Base-by-base conservation (phyloP, 2,329 filamentous ascomycete genomes). In the Phialemoniopsis sp. region DNA sequence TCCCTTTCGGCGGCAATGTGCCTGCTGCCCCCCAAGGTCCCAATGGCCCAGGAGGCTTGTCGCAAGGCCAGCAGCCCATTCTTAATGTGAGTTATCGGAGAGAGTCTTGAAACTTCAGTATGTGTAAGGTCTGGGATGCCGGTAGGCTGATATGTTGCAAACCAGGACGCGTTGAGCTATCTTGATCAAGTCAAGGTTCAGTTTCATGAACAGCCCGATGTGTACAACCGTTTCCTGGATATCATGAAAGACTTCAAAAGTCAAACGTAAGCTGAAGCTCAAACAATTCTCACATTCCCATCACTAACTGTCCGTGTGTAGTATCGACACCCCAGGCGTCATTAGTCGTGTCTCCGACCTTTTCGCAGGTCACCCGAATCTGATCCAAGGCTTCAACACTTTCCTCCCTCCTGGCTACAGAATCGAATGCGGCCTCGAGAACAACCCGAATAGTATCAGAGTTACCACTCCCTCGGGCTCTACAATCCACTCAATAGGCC, bases 161-260 rank as follows among this genome's bases (percentile, higher is more conserved):
- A 26, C 21, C 51, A 79, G 72, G 71, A 80, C 57, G 93, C 93
- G 26, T 75, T 98, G 33, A 96, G 89, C 55, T 98, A 98, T 57
- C 78, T 98, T 17, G 93, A 98, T 57, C 93, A 97, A 63, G 93
- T 98, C 47, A 98, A 98, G 64, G 90, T 97, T 19, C 90, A 95
- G 56, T 98, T 98, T 52, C 87, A 89, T 44, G 91, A 97, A 47
- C 89, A 96, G 50, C 90, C 93, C 4, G 91, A 97, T 61, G 93
- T 98, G 1, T 98, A 98, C 56, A 97, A 97, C 56, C 77, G 87
- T 29, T 97, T 98, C 53, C 68, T 98, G 34, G 93, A 98, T 53
- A 98, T 98, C 36, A 98, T 98, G 93, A 98, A 98, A 58, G 93
- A 98, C 53, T 98, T 98, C 62, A 98, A 98, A 66, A 95, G 89